Evolutionary conservation across 176 grass and related monocot genomes (phyloP), one percentile per base, ranked within the genome.

Genomic region (Aechmea fasciata): DNA sequence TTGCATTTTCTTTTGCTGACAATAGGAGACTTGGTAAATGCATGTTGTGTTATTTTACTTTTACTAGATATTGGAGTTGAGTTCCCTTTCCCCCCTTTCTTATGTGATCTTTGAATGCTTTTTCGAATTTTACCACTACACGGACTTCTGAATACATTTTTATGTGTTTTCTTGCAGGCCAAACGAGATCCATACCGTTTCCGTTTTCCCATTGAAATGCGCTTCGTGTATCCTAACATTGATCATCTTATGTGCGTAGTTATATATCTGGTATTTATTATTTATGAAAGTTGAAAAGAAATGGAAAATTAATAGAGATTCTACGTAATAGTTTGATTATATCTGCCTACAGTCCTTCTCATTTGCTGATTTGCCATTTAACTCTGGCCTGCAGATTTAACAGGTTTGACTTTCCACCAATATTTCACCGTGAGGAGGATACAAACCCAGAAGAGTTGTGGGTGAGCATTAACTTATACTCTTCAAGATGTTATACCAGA

Each of bases 151-250:
- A 47, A 51, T 61, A 19, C 17, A 75, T 15, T 66, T 66, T 13
- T 77, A 54, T 63, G 28, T 67, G 29, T 81, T 87, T 24, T 69
- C 51, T 50, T 85, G 71, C 77, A 97, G 93, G 89, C 86, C 14
- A 97, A 97, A 79, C 74, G 93, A 72, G 89, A 92, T 74, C 93
- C 93, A 13, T 97, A 92, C 57, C 81, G 86, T 26, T 97, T 85
- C 54, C 85, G 93, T 11, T 97, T 97, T 65, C 93, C 93, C 74
- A 83, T 97, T 75, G 93, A 97, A 82, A 87, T 97, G 84, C 79
- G 93, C 52, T 87, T 97, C 77, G 51, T 97, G 20, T 84, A 91
- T 68, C 93, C 93, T 70, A 92, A 97, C 79, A 85, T 97, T 50
- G 93, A 97, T 85, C 89, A 92, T 65, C 84, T 97, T 74, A 85